Evolutionary conservation across 305 asterid species (phyloP).

Genomic region (Euphrasia arctica): DNA sequence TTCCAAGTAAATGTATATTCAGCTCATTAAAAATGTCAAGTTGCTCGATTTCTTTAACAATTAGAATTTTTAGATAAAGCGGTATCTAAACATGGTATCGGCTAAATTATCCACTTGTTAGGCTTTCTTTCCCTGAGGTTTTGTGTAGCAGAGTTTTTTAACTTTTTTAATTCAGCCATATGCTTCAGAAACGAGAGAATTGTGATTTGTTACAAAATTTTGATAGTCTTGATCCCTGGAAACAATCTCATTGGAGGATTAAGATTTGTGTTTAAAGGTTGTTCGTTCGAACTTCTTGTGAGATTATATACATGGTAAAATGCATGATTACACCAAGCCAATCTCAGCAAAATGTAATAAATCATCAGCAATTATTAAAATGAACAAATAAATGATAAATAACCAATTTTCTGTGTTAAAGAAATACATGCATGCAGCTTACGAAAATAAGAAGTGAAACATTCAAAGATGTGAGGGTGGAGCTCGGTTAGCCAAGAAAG

Average conservation of each 20-base stretch:
- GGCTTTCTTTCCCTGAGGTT: constrained; percentile 24
- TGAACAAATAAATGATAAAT: too few species aligned
- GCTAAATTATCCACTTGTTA: too few species aligned
- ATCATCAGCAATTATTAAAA: background rate
- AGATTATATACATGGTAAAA: too few species aligned
- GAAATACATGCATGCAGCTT: background rate
- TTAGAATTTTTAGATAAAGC: too few species aligned
- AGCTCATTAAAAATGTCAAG: too few species aligned
- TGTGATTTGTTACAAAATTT: constrained; percentile 31
- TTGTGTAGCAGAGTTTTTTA: constrained; percentile 28
- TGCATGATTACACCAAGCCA: too few species aligned
- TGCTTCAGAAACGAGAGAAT: background rate
- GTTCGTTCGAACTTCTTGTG: too few species aligned
- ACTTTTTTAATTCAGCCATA: background rate
- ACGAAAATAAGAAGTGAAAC: background rate
- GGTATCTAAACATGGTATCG: too few species aligned
- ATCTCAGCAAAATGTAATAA: background rate
- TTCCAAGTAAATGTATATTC: too few species aligned
- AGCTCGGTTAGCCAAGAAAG: constrained; percentile 42
- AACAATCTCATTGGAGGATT: background rate
- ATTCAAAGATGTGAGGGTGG: constrained; percentile 39
- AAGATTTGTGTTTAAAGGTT: too few species aligned
- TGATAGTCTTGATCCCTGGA: constrained; percentile 10
- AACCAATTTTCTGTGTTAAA: too few species aligned
- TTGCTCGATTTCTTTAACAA: too few species aligned